Conservation (phyloP, 1,284 basidiomycete genomes). For the Cutaneotrichosporon mucoides region DNA sequence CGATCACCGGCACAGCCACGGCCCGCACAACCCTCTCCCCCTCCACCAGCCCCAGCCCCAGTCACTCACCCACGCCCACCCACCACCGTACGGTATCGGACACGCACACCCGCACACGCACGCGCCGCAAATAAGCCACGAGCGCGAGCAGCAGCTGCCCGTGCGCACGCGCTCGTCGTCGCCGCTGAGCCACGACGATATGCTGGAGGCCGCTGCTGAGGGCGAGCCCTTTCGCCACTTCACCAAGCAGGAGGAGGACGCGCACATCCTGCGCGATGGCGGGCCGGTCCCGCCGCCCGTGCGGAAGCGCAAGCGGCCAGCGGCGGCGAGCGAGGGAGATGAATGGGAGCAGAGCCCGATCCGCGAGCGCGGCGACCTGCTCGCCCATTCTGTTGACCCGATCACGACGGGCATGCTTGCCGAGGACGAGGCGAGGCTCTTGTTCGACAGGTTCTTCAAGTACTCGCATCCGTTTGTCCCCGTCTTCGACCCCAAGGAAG, state of each 20-base stretch:
- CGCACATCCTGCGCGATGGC: neutral
- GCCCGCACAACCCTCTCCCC: neutral
- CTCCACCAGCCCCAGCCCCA: neutral
- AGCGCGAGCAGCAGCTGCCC: neutral
- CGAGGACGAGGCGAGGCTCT: slow-evolving; percentile 16
- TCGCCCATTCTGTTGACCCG: slow-evolving; percentile 15
- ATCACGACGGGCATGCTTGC: slow-evolving; percentile 17
- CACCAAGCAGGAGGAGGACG: slow-evolving; percentile 11
- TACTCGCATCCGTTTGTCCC: slow-evolving; percentile 31
- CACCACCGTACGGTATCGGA: neutral
- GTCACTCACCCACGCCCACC: neutral
- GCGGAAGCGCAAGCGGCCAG: neutral
- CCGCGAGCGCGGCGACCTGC: slow-evolving; percentile 11
- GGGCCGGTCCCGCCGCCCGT: neutral
- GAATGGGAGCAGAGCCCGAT: slow-evolving; percentile 2
- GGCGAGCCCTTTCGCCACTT: slow-evolving; percentile 13
- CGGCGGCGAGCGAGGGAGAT: neutral
- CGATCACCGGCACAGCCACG: neutral
- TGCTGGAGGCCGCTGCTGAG: slow-evolving; percentile 5
- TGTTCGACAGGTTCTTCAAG: slow-evolving; percentile 30
- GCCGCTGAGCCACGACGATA: neutral
- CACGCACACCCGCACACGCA: neutral
- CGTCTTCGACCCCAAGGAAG: slow-evolving; percentile 26
- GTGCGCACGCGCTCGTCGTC: neutral
- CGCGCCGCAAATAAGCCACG: neutral